Base-by-base conservation (phyloP, 2,329 filamentous ascomycete species). In the Colletotrichum sp. region DNA sequence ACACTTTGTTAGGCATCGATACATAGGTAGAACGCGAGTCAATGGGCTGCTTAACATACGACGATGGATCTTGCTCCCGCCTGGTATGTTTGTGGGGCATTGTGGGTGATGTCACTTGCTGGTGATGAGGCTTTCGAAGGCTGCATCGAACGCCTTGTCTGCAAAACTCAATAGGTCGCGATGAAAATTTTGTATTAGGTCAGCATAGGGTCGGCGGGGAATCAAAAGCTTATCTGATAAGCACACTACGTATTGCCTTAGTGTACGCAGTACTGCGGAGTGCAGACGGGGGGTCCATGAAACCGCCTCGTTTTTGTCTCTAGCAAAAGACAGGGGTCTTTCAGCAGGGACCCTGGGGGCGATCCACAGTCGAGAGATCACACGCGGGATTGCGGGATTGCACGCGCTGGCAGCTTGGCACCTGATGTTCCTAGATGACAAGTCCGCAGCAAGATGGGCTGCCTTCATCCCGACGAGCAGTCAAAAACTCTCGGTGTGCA, bases 81-180 rank as follows among this genome's bases (percentile, higher is more conserved):
- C 94, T 90, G 77, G 94, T 96, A 83, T 97, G 95, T 86, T 97
- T 97, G 86, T 96, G 95, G 83, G 95, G 95, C 95, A 97, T 97
- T 38, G 74, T 85, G 77, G 34, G 16, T 58, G 32, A 32, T 38
- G 36, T 61, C 24, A 43, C 69, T 16, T 16, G 36, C 30, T 48
- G 58, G 28, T 32, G 14, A 38, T 38, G 36, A 65, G 24, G 30
- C 34, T 48, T 28, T 48, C 36, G 12, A 48, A 26, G 16, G 26
- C 12, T 55, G 26, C 24, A 52, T 28, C 48, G 28, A 21, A n/a
- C 7, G 28, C 16, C 26, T 58, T 18, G 55, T 58, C 55, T 36
- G 13, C 30, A 32, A 21, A 38, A 16, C n/a, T 26, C n/a, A 36
- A 30, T 32, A 59, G n/a, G 52, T 56, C 21, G 28, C 21, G 21